phyloP scores from a whole-genome alignment of 164 flowering plant genomes.

The Magnolia kwangsiensis region DNA sequence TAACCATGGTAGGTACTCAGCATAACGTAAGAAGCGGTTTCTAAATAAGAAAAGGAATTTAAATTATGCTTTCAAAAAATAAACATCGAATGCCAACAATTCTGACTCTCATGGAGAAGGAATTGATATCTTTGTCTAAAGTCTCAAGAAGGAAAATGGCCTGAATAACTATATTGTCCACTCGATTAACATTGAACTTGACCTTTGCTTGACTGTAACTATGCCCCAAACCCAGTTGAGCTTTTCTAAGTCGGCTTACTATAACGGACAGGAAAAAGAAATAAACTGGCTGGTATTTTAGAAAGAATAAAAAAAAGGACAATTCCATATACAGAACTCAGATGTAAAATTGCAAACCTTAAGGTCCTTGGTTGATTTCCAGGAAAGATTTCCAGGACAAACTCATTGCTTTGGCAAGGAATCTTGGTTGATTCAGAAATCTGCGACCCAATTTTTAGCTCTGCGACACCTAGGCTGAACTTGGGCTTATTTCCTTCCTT shows the following conservation, averaged over 20 bases:
- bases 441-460: conserved; percentile 90
- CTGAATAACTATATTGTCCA: conserved; percentile 97
- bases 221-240: conserved; percentile 92
- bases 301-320: background rate
- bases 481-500: conserved; percentile 82
- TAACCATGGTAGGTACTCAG: too few relatives aligned
- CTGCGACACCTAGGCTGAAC: conserved; percentile 74
- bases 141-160: conserved; percentile 95
- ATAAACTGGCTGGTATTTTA: background rate
- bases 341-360: conserved; percentile 45
- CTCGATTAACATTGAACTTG: conserved; percentile 95
- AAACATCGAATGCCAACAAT: conserved; percentile 17
- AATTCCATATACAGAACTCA: background rate
- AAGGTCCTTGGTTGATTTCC: conserved; percentile 89
- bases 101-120: conserved; percentile 99
- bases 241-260: conserved; percentile 89
- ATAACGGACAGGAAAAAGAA: background rate
- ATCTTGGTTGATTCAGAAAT: conserved; percentile 75
- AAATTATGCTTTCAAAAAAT: too few relatives aligned
- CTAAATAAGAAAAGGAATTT: too few relatives aligned
- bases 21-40: too few relatives aligned
- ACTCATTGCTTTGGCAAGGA: conserved; percentile 86
- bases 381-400: conserved; percentile 77
- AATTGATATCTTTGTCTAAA: conserved; percentile 91
- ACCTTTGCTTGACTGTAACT: conserved; percentile 99